A percentile compares a stretch with the other conserved stretches of the same genome.
phyloP scores from a whole-genome alignment of 1,284 basidiomycete species.

The Wallemia mellicola region DNA sequence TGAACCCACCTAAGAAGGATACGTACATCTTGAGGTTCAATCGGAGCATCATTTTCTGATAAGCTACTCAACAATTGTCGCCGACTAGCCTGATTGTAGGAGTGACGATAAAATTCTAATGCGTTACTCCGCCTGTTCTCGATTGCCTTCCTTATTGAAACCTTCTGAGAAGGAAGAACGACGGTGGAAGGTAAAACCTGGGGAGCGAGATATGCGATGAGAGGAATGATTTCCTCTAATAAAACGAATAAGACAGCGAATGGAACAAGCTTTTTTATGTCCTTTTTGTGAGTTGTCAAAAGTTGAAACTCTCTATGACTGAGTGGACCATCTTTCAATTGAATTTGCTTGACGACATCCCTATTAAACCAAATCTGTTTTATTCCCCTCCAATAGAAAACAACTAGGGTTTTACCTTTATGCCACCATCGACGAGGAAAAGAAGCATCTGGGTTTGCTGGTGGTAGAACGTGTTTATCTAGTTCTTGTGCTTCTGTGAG shows the following conservation, averaged over 20 bases:
- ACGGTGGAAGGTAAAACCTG: not conserved
- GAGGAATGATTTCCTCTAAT: not conserved
- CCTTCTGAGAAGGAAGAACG: not conserved
- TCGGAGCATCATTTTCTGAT: no score
- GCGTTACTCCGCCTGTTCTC: not conserved
- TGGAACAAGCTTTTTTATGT: not conserved
- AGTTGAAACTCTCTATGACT: not conserved
- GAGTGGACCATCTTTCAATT: not conserved
- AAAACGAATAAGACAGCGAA: not conserved
- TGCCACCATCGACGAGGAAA: not conserved
- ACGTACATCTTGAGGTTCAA: not conserved
- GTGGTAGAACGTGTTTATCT: not conserved
- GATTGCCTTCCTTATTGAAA: not conserved
- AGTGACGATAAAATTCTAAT: not conserved
- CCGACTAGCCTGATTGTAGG: not conserved
- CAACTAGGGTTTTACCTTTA: not conserved
- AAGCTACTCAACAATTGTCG: not conserved
- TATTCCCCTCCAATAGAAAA: not conserved
- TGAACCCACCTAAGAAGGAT: not conserved
- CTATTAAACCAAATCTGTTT: not conserved
- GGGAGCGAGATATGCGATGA: not conserved
- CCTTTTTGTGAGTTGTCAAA: not conserved
- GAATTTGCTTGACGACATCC: not conserved
- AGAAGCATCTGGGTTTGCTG: not conserved
- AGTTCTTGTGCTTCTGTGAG: not conserved